Evolutionary conservation across 257 asterid species (phyloP), one percentile per base, ranked within the genome.

Genomic region (Verbascum thapsus): DNA sequence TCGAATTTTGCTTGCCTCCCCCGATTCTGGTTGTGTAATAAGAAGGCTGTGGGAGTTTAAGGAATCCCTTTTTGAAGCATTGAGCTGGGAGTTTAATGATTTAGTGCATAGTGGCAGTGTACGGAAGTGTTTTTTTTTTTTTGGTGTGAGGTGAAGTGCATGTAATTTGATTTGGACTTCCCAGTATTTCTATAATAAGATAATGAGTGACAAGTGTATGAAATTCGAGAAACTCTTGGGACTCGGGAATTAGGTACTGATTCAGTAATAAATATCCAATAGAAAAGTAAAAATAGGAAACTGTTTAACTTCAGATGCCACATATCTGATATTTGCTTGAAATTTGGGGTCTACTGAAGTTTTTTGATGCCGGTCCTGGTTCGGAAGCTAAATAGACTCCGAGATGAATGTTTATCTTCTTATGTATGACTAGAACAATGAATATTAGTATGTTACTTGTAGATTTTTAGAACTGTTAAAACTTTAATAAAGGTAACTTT

Each of bases 81-180:
- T 58, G 35, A 65, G 52, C 70, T 56, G 71, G 23, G 60, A 45
- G n/a, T n/a, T n/a, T n/a, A n/a, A n/a, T n/a, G n/a, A n/a, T n/a
- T n/a, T n/a, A n/a, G n/a, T n/a, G n/a, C n/a, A n/a, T n/a, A n/a
- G n/a, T n/a, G n/a, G n/a, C n/a, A n/a, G n/a, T 68, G 53, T 64
- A 8, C 11, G 2, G 8, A 57, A 66, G 32, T 50, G 8, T 23
- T 68, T 41, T 56, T 70, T 58, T 35, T 20, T 16, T n/a, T n/a
- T n/a, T n/a, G n/a, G 7, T 45, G 34, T 42, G 32, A 38, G 38
- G 37, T 50, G 7, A 37, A 61, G 8, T 38, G 8, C 64, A 37
- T 13, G 54, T 44, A 19, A 47, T 50, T 61, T 57, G 42, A 15
- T 63, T 23, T 37, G 65, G 59, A 17, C 34, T 48, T 37, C 19